phyloP scores from a whole-genome alignment of 768 basidiomycete species.

The Gymnopilus junonius region DNA sequence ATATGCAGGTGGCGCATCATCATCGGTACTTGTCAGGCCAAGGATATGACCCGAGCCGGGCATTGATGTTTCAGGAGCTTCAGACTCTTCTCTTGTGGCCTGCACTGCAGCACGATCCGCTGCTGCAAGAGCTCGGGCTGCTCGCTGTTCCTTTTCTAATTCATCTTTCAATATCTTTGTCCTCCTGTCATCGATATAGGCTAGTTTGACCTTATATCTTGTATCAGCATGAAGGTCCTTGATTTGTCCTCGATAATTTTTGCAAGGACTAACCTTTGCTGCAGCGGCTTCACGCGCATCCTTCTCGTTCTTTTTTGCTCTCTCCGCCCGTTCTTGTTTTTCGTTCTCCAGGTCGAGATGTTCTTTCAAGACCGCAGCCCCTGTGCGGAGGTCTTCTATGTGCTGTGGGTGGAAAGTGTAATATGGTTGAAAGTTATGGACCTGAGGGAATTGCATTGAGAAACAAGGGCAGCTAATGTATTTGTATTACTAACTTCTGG shows the following conservation, averaged over 20 bases:
- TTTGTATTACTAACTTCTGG: slow-evolving; percentile 52
- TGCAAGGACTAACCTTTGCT: slow-evolving; percentile 48
- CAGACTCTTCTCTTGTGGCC: slow-evolving; percentile 7
- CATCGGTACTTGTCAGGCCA: slow-evolving; percentile 12
- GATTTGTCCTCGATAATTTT: background rate
- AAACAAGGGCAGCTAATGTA: slow-evolving; percentile 2
- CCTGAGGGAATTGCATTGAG: slow-evolving; percentile 41
- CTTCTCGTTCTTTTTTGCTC: slow-evolving; percentile 60
- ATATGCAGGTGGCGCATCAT: slow-evolving; percentile 21
- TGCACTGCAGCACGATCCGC: slow-evolving; percentile 14
- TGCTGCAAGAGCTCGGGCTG: slow-evolving; percentile 28
- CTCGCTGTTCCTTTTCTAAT: slow-evolving; percentile 58
- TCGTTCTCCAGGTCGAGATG: slow-evolving; percentile 55
- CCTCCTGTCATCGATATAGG: slow-evolving; percentile 80
- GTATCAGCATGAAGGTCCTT: background rate
- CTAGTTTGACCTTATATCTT: slow-evolving; percentile 66
- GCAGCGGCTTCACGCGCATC: slow-evolving; percentile 56
- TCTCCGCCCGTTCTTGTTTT: slow-evolving; percentile 51
- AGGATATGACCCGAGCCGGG: slow-evolving; percentile 44
- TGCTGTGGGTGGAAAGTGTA: slow-evolving; percentile 63
- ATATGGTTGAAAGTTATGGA: slow-evolving; percentile 72
- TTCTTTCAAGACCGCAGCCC: slow-evolving; percentile 69
- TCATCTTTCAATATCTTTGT: slow-evolving; percentile 56
- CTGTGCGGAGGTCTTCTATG: slow-evolving; percentile 61
- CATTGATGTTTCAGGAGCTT: slow-evolving; percentile 30